Conservation (phyloP, 768 basidiomycete species). For the Rubroboletus pulcherrimus region DNA sequence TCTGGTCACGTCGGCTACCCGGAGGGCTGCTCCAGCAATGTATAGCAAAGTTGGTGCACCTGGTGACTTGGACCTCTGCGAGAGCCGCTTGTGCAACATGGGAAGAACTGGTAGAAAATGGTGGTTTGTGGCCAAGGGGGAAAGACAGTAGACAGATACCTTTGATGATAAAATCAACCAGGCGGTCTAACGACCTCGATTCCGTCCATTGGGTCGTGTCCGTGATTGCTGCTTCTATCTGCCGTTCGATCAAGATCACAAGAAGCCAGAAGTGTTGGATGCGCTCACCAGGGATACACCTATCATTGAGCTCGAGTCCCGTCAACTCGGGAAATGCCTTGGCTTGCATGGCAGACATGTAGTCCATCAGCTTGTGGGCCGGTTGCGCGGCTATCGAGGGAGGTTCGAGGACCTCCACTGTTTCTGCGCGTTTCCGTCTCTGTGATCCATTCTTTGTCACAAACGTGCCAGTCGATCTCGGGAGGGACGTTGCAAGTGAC, state of each 20-base stretch:
- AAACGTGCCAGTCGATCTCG: background rate
- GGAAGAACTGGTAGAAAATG: slow-evolving; percentile 50
- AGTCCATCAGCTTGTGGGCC: slow-evolving; percentile 55
- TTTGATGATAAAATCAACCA: slow-evolving; percentile 73
- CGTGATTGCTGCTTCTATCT: slow-evolving; percentile 67
- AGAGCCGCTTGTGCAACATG: slow-evolving; percentile 61
- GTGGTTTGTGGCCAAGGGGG: background rate
- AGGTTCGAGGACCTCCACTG: slow-evolving; percentile 34
- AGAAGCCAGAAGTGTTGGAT: background rate
- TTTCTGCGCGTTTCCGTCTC: slow-evolving; percentile 64
- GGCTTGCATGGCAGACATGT: slow-evolving; percentile 61
- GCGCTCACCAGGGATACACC: slow-evolving; percentile 68
- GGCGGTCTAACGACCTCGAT: slow-evolving; percentile 64
- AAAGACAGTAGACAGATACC: slow-evolving; percentile 40
- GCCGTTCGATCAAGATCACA: slow-evolving; percentile 45
- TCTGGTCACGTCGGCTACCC: slow-evolving; percentile 86
- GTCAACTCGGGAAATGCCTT: slow-evolving; percentile 69
- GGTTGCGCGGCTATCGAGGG: slow-evolving; percentile 54
- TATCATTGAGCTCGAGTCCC: slow-evolving; percentile 74
- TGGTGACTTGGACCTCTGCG: slow-evolving; percentile 68
- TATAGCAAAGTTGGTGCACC: slow-evolving; percentile 89
- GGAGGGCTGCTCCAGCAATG: slow-evolving; percentile 82
- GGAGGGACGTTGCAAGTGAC: slow-evolving; percentile 33
- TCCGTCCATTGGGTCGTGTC: slow-evolving; percentile 75
- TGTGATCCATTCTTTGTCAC: slow-evolving; percentile 27